Base-by-base conservation (phyloP, 768 basidiomycete species). In the Kondoa subrosea region DNA sequence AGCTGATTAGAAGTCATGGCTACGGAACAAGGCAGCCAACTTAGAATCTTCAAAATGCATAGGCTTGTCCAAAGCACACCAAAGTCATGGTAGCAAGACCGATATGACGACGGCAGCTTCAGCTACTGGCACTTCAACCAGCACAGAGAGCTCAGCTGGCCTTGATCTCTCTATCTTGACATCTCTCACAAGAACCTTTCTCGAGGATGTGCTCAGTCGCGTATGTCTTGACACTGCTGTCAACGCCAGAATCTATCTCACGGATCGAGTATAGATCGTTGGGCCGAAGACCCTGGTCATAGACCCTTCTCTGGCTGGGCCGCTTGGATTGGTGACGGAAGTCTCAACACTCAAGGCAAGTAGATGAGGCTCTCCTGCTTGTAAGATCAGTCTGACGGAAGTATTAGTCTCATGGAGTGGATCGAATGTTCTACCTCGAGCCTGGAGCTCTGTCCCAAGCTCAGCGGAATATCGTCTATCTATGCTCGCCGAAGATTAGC, bases 351-450 rank as follows among this genome's bases (percentile, higher is more conserved):
- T 97, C 66, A 96, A 97, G 85, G 95, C 91, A 64, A 50, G 77
- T 25, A 59, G 12, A 4, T 8, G 14, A 59, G 25, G n/a, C n/a
- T n/a, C n/a, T n/a, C 58, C 14, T 4, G 14, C 58, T 4, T 59
- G 25, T 59, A 31, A 4, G 29, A 59, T 12, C 4, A 59, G 25
- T 31, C 58, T 25, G 30, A 25, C 25, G 21, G 25, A 59, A 15
- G 29, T 4, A 15, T 61, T 72, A 97, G 93, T 88, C 97, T 75
- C 92, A 97, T 84, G 92, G 91, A 3, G 90, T 99, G 1, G 92
- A 96, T 80, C 95, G 95, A 81, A 93, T 99, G 89, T 95, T 92
- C 79, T 99, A 95, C 93, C 84, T 99, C 27, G 95, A 97, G 78
- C 77, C 86, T 14, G 92, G 92, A 21, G 85, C 89, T 8, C 78